Conservation (phyloP, 352 stramenopile species). For the Phytopythium sindhum region DNA sequence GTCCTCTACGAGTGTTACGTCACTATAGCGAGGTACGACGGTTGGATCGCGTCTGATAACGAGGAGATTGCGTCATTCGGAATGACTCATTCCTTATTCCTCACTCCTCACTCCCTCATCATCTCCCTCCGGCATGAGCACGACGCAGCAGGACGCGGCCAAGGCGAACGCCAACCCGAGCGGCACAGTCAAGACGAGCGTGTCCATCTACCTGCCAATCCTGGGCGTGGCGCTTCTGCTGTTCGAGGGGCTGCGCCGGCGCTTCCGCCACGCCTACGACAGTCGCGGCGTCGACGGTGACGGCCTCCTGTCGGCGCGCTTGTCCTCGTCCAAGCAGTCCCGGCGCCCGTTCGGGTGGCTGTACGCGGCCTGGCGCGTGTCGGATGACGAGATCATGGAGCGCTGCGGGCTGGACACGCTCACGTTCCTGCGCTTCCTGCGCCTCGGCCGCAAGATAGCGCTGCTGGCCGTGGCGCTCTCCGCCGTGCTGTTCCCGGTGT, state of each 20-base stretch:
- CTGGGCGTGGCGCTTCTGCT: constrained; percentile 43
- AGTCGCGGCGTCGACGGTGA: constrained; percentile 31
- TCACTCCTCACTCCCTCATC: neutral
- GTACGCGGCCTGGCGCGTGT: constrained; percentile 26
- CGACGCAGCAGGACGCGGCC: constrained; percentile 46
- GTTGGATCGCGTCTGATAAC: constrained; percentile 4
- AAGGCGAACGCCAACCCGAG: constrained; percentile 63
- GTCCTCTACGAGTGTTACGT: neutral
- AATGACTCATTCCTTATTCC: too few relatives aligned
- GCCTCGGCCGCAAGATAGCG: constrained; percentile 63
- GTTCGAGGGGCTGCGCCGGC: constrained; percentile 55
- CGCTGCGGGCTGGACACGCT: constrained; percentile 75
- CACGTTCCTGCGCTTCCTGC: constrained; percentile 66
- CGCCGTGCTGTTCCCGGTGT: constrained; percentile 61
- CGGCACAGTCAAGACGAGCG: constrained; percentile 60
- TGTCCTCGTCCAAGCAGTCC: neutral
- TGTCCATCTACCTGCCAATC: constrained; percentile 63
- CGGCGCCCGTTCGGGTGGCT: constrained; percentile 53
- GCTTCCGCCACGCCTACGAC: constrained; percentile 57
- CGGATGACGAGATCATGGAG: constrained; percentile 65
- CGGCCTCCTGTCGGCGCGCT: constrained; percentile 26
- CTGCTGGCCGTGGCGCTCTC: constrained; percentile 60
- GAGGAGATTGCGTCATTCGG: too few relatives aligned
- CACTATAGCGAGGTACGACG: neutral
- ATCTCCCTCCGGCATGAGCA: constrained; percentile 12